These are phyloP conservation scores for Trametes hirsuta DNA, from an alignment of 1,284 basidiomycete genomes.

Conservation along the genomic window DNA sequence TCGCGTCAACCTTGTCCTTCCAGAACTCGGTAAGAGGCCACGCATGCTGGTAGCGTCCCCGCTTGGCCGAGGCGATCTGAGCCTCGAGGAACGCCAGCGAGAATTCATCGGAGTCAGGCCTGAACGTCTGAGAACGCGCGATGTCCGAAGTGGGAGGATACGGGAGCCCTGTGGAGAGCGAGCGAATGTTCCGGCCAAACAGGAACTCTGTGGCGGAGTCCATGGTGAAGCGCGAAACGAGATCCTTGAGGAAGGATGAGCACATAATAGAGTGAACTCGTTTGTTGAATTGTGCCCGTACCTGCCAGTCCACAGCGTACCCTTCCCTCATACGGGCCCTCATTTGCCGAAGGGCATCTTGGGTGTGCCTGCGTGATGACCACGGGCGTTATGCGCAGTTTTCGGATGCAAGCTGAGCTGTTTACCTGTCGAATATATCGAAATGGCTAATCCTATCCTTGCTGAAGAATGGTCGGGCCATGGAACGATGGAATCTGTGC, in stretches of 20 bases:
- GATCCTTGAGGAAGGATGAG: constrained; percentile 31
- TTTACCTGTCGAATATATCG: constrained; percentile 47
- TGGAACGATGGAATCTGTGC: constrained; percentile 50
- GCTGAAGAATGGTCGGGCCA: constrained; percentile 58
- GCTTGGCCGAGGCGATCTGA: constrained; percentile 44
- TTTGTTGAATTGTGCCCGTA: constrained; percentile 19
- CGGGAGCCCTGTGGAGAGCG: constrained; percentile 33
- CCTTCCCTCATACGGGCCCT: constrained; percentile 43
- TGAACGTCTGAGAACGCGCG: constrained; percentile 1
- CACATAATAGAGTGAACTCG: neutral
- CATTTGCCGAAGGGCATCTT: constrained; percentile 35
- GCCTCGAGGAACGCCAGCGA: constrained; percentile 29
- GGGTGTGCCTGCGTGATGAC: constrained; percentile 27
- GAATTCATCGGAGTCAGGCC: constrained; percentile 35
- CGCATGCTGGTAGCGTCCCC: constrained; percentile 36
- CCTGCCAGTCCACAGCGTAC: constrained; percentile 56
- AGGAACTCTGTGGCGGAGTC: constrained; percentile 45
- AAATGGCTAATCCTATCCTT: constrained; percentile 53
- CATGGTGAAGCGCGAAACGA: constrained; percentile 41
- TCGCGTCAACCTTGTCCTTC: constrained; percentile 45
- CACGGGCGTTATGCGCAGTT: neutral
- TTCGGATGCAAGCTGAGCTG: neutral
- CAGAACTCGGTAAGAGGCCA: constrained; percentile 58
- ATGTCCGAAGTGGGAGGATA: constrained; percentile 31
- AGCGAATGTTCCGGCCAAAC: constrained; percentile 40